These are phyloP conservation scores for Aspergillus pseudoterreus DNA, from an alignment of 2,329 filamentous ascomycete species.

Conservation along the genomic window DNA sequence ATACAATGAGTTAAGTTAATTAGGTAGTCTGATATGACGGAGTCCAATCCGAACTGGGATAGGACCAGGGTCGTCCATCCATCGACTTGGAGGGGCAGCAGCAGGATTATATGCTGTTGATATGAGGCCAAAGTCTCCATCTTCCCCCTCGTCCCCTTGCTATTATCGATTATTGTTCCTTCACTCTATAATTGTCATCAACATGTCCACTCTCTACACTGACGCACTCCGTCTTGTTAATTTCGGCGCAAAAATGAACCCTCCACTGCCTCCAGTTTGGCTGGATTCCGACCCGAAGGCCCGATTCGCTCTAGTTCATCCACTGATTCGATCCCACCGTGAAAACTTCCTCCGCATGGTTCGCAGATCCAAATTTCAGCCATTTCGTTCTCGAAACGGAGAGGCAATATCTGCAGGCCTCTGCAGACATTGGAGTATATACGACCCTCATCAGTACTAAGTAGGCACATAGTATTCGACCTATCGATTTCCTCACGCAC, in stretches of 20 bases:
- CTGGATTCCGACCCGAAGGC: constrained; percentile 2
- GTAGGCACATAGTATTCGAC: too few species aligned
- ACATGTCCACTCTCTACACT: background rate
- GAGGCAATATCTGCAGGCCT: background rate
- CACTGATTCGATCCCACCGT: constrained; percentile 9
- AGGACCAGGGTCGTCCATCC: too few species aligned
- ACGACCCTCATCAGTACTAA: too few species aligned
- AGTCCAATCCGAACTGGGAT: background rate
- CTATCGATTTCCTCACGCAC: too few species aligned
- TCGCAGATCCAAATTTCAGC: constrained; percentile 27
- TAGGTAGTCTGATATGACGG: background rate
- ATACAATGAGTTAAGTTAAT: background rate
- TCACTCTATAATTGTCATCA: too few species aligned
- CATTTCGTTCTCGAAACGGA: background rate
- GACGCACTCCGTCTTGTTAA: background rate
- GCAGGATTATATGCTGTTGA: too few species aligned
- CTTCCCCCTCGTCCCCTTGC: too few species aligned
- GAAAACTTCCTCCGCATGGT: constrained; percentile 17
- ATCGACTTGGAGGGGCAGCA: too few species aligned
- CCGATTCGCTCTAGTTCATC: constrained; percentile 7
- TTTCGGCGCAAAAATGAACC: background rate
- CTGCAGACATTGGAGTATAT: too few species aligned
- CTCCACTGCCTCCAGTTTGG: constrained; percentile 3
- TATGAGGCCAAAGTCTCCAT: too few species aligned
- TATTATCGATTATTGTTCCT: too few species aligned